Base-by-base conservation (phyloP, 176 grass and related monocot genomes). In the Cocos nucifera region DNA sequence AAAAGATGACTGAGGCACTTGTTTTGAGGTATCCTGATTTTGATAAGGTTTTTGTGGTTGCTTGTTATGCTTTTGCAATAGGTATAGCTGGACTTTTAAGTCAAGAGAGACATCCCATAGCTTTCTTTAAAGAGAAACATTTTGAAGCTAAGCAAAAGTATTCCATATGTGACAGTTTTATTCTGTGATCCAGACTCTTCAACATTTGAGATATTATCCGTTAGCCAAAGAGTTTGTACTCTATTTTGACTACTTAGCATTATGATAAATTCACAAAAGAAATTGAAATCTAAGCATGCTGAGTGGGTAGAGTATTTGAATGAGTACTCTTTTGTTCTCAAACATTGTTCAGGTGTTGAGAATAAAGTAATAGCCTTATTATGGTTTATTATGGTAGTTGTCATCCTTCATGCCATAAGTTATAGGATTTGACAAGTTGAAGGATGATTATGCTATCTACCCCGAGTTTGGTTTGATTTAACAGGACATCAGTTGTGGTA, bases 291-390 rank as follows among this genome's bases (percentile, higher is more conserved):
- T 57, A 57, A 21, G 19, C 19, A 22, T 20, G 55, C 7, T 25
- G 7, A 12, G 51, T 22, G 55, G 26, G 26, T 28, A 28, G 26
- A 28, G 5, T 56, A 16, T 8, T 26, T 57, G 14, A 57, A 56
- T 4, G 26, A 28, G 26, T 22, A 56, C 54, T 56, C 55, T 24
- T 57, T 57, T 57, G 55, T 57, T 57, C 22, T 57, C 55, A 57
- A 57, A 57, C 55, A 25, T 57, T 4, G 19, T 57, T 57, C 19
- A 6, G 55, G 21, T 57, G 21, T 57, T 12, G 3, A 57, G 22
- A 57, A 57, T 57, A 57, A 57, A 21, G 56, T 58, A 26, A 58
- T 58, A 19, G 7, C 23, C 21, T 58, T 58, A 23, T 19, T 58
- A 58, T 4, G 56, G 20, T 58, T 58, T 58, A 23, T 19, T 58